Evolutionary conservation across 2,329 filamentous ascomycete genomes (phyloP), one percentile per base, ranked within the genome.

Genomic region (Claviceps arundinis): DNA sequence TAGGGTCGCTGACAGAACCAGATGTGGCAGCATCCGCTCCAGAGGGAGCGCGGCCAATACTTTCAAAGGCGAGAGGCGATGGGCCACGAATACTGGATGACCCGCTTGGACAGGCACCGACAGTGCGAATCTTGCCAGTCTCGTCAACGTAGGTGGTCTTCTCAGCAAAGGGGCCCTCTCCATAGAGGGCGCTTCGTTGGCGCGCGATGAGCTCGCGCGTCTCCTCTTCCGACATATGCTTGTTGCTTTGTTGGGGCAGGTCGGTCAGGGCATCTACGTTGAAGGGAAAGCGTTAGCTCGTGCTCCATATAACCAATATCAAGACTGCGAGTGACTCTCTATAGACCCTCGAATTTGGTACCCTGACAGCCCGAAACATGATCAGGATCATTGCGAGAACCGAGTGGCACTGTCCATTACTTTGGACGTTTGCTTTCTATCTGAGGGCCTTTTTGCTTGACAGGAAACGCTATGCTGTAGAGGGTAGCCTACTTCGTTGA

Each of bases 401-500:
- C 53, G 56, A 53, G 54, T 54, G 52, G 52, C 53, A 57, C 52
- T 52, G 53, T 49, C 56, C 55, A 53, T 50, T 48, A 53, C 51
- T 54, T 51, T 55, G 52, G 52, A 54, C 54, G 60, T 62, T 68
- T 66, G 60, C 62, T 69, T 65, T 68, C 68, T 70, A 67, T 67
- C 66, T 63, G 60, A 64, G 61, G 57, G 59, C 62, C 56, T 57
- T 59, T 55, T 59, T 62, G 62, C 61, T 58, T 59, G 58, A 63
- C 64, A 70, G 65, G 62, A 63, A 64, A 58, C 75, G 79, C 80
- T 83, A 85, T 81, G 79, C 78, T 81, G 80, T 77, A 78, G 79
- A 80, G 80, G 82, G 80, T 71, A 82, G 82, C 86, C 82, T 88
- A 97, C 93, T 96, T 88, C 91, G 85, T 78, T 97, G 95, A 75